These are phyloP conservation scores for Austropuccinia psidii DNA, from an alignment of 1,284 basidiomycete species.

Conservation along the genomic window DNA sequence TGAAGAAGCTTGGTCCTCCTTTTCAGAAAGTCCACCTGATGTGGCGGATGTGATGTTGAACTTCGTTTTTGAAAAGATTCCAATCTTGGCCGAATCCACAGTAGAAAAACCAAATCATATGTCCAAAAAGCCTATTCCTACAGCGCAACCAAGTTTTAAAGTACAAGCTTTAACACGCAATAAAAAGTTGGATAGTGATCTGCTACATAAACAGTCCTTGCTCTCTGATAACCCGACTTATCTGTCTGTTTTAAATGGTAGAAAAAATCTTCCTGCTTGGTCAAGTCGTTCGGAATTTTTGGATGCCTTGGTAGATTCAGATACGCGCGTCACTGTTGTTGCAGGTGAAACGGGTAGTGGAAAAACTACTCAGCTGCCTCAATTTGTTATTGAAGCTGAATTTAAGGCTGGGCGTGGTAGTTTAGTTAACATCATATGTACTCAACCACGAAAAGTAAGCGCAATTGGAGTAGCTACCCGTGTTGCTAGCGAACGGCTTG, in stretches of 20 bases:
- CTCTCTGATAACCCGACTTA: slow-evolving; percentile 53
- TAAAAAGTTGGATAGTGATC: not conserved
- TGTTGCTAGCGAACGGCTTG: slow-evolving; percentile 73
- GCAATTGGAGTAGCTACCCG: slow-evolving; percentile 82
- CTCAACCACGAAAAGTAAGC: slow-evolving; percentile 81
- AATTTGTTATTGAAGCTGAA: slow-evolving; percentile 74
- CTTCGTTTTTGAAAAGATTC: slow-evolving; percentile 39
- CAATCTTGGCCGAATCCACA: slow-evolving; percentile 23
- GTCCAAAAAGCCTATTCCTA: not conserved
- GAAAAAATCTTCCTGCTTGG: slow-evolving; percentile 69
- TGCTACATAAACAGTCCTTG: slow-evolving; percentile 2
- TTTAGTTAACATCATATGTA: slow-evolving; percentile 69
- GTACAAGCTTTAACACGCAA: slow-evolving; percentile 26
- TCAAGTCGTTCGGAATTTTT: slow-evolving; percentile 61
- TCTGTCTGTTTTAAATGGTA: slow-evolving; percentile 54
- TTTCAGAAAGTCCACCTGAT: slow-evolving; percentile 46
- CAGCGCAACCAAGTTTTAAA: slow-evolving; percentile 24
- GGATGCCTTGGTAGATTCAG: slow-evolving; percentile 52
- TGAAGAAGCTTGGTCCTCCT: slow-evolving; percentile 50
- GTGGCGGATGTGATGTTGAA: slow-evolving; percentile 44
- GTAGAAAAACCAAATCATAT: not conserved
- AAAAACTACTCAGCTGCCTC: slow-evolving; percentile 73
- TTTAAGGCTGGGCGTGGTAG: slow-evolving; percentile 61
- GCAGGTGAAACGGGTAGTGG: slow-evolving; percentile 80
- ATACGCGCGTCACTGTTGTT: slow-evolving; percentile 66